Conservation (phyloP, 2,329 filamentous ascomycete species). For the Fusarium circinatum region DNA sequence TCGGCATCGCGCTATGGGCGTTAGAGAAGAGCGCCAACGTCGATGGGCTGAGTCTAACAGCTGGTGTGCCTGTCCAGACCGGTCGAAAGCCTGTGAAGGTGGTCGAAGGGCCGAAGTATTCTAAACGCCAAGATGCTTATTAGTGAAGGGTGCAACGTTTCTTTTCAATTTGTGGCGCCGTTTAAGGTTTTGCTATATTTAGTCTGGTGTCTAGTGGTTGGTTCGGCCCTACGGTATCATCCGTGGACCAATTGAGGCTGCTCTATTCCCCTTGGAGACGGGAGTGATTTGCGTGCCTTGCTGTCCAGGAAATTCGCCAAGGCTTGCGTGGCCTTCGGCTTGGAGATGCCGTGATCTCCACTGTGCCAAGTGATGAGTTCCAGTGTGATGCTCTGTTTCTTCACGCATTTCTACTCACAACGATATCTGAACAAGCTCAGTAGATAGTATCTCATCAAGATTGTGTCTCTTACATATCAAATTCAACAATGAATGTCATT, state of each 20-base stretch:
- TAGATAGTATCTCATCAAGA: accelerated
- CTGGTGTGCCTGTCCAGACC: slow-evolving; percentile 61
- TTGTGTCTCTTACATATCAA: no score
- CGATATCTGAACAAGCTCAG: accelerated
- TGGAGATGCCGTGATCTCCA: slow-evolving; percentile 27
- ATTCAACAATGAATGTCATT: not conserved
- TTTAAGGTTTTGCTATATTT: slow-evolving; percentile 10
- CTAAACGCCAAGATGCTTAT: slow-evolving; percentile 61
- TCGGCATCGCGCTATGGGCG: slow-evolving; percentile 76
- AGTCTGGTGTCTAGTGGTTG: not conserved
- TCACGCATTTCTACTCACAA: accelerated
- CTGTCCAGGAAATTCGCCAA: not conserved
- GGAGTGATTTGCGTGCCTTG: not conserved
- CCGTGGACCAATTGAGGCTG: not conserved
- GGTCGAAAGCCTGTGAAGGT: slow-evolving; percentile 57
- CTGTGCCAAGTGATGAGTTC: slow-evolving; percentile 17
- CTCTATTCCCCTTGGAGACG: not conserved
- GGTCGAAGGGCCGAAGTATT: slow-evolving; percentile 58
- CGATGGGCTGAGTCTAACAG: slow-evolving; percentile 60
- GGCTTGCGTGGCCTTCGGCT: slow-evolving; percentile 34
- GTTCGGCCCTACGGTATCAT: not conserved
- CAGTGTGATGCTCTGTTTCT: not conserved
- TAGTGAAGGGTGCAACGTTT: slow-evolving; percentile 41
- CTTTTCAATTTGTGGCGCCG: slow-evolving; percentile 2
- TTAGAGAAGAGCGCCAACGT: slow-evolving; percentile 67